Conservation (phyloP, 495 filamentous ascomycete species). For the Hypoxylon subgilvum region DNA sequence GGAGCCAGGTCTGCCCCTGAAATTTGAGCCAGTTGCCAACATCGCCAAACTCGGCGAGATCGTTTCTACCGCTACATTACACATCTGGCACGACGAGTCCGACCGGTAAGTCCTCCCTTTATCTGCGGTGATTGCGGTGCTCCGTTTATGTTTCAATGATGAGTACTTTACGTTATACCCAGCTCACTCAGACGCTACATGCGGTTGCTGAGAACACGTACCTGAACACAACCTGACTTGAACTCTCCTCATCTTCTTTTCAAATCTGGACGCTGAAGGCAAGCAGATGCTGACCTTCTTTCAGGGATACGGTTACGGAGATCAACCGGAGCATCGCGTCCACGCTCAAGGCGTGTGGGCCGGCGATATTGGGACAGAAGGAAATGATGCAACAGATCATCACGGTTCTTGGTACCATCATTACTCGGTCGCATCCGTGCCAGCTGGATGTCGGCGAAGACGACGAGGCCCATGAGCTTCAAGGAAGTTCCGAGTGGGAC, state of each 20-base stretch:
- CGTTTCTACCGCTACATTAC: conserved; percentile 81
- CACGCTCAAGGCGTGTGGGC: conserved; percentile 89
- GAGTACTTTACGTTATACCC: conserved; percentile 91
- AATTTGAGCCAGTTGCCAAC: conserved; percentile 75
- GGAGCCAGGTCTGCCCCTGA: conserved; percentile 84
- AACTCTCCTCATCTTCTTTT: conserved; percentile 18
- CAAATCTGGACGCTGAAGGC: neutral
- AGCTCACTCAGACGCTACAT: conserved; percentile 96
- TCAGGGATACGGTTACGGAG: conserved; percentile 85
- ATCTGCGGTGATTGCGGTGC: no score
- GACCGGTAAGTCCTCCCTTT: conserved; percentile 74
- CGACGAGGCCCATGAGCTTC: conserved; percentile 69
- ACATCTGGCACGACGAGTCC: conserved; percentile 84
- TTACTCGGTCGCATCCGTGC: conserved; percentile 88
- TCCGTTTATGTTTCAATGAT: conserved; percentile 66
- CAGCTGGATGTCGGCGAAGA: conserved; percentile 87
- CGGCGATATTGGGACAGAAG: conserved; percentile 77
- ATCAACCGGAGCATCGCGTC: conserved; percentile 95
- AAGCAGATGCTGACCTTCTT: conserved; percentile 50
- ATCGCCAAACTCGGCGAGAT: conserved; percentile 86
- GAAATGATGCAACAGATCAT: conserved; percentile 61
- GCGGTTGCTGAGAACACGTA: conserved; percentile 90
- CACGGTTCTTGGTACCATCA: conserved; percentile 72
- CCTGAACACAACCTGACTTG: conserved; percentile 58
- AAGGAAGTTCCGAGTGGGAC: conserved; percentile 93